phyloP scores from a whole-genome alignment of 768 basidiomycete genomes.

The Amanita pseudoporphyria region DNA sequence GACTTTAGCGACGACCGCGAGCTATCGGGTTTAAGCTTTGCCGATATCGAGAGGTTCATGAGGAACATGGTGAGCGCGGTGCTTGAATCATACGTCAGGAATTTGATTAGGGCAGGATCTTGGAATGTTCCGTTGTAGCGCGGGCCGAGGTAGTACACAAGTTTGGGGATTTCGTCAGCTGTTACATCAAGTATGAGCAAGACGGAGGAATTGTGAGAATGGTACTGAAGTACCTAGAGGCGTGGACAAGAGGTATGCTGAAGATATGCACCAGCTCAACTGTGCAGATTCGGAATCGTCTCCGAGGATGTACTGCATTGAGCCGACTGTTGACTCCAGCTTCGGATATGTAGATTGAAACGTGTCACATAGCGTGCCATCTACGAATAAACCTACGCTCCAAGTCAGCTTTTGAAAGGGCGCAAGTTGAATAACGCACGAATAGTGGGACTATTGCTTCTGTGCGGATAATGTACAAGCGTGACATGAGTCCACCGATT shows the following conservation, averaged over 20 bases:
- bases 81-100: constrained; percentile 78
- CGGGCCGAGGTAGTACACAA: constrained; percentile 77
- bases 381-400: constrained; percentile 59
- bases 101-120: constrained; percentile 55
- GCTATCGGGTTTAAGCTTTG: constrained; percentile 8
- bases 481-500: constrained; percentile 66
- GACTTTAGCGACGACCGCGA: not conserved
- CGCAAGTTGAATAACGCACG: constrained; percentile 30
- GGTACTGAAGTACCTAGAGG: constrained; percentile 38
- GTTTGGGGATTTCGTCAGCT: constrained; percentile 65
- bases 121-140: constrained; percentile 72
- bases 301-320: constrained; percentile 45
- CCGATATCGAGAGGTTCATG: constrained; percentile 29
- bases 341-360: constrained; percentile 59
- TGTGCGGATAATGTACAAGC: constrained; percentile 56
- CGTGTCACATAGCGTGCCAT: constrained; percentile 61
- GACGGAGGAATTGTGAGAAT: not conserved
- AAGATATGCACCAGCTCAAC: constrained; percentile 63
- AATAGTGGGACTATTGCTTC: constrained; percentile 43
- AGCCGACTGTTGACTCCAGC: constrained; percentile 25
- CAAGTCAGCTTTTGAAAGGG: not conserved
- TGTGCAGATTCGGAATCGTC: constrained; percentile 31
- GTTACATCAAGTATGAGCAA: constrained; percentile 6
- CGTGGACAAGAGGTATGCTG: constrained; percentile 48
- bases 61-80: constrained; percentile 80